Conservation (phyloP, 768 basidiomycete species). For the Lentinula detonsa region DNA sequence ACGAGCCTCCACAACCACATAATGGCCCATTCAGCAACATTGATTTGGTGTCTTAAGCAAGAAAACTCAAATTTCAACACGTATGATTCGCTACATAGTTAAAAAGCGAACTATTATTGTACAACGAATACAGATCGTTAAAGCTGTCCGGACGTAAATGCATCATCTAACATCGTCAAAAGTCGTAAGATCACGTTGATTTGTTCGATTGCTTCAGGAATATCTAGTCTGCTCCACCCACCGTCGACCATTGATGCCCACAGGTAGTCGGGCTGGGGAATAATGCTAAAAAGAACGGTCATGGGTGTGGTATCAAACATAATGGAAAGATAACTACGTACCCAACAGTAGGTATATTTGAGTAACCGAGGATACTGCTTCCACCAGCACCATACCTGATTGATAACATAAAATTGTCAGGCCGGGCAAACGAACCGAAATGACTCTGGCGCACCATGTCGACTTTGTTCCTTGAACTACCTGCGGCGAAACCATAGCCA, state of each 20-base stretch:
- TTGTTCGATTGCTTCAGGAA: constrained; percentile 19
- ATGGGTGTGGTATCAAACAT: not conserved
- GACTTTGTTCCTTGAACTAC: constrained; percentile 13
- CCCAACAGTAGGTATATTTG: constrained; percentile 23
- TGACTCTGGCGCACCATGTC: constrained; percentile 12
- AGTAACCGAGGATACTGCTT: constrained; percentile 20
- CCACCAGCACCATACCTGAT: constrained; percentile 23
- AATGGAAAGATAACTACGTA: not conserved
- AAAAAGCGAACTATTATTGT: too few relatives aligned
- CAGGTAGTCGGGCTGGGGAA: constrained; percentile 24
- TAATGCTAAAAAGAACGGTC: constrained; percentile 14
- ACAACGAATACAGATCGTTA: not conserved
- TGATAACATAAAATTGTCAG: not conserved
- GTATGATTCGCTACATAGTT: too few relatives aligned
- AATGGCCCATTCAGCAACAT: not conserved
- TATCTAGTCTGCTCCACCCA: constrained; percentile 22
- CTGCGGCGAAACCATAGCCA: constrained; percentile 24
- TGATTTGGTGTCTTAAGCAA: not conserved
- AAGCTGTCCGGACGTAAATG: constrained; percentile 8
- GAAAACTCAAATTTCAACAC: not conserved
- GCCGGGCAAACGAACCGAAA: not conserved
- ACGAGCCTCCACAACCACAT: constrained; percentile 16
- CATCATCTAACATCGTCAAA: constrained; percentile 16
- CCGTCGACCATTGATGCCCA: constrained; percentile 24
- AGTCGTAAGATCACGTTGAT: constrained; percentile 21